Conservation (phyloP, 352 stramenopile species). For the Globisporangium perplexum region DNA sequence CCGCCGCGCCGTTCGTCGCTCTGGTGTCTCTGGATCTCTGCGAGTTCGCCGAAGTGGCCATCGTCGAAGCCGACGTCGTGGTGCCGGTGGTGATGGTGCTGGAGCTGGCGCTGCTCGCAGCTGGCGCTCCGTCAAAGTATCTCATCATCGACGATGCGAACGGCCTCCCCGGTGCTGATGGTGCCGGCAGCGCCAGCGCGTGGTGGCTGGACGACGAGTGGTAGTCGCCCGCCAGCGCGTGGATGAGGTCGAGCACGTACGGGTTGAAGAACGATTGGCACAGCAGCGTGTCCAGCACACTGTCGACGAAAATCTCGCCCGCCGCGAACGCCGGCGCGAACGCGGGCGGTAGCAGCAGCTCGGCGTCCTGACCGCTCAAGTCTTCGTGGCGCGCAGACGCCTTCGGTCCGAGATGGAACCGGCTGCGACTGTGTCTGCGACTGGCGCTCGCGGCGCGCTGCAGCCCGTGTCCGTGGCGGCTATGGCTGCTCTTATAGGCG, state of each 20-base stretch:
- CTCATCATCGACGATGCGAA: constrained; percentile 27
- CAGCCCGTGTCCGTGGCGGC: constrained; percentile 16
- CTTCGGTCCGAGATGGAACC: constrained; percentile 10
- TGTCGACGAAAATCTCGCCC: constrained; percentile 56
- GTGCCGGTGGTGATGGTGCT: neutral
- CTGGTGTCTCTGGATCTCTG: neutral
- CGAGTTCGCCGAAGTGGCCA: neutral
- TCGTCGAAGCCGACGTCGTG: neutral
- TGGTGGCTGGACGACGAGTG: constrained; percentile 11
- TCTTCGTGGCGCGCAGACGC: constrained; percentile 10
- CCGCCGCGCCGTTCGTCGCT: neutral
- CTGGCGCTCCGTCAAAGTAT: constrained; percentile 13
- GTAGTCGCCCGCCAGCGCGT: constrained; percentile 39
- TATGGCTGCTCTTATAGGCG: constrained; percentile 36
- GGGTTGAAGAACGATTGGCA: constrained; percentile 74
- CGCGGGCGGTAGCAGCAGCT: constrained; percentile 20
- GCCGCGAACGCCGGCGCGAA: constrained; percentile 48
- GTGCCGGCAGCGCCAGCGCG: neutral
- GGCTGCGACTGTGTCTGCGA: neutral
- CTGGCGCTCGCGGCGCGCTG: constrained; percentile 6
- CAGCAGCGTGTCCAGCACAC: constrained; percentile 51
- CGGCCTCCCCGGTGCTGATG: constrained; percentile 13
- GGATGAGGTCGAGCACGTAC: constrained; percentile 57
- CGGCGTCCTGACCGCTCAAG: constrained; percentile 10
- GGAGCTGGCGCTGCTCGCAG: neutral